A percentile compares a stretch with the other conserved stretches of the same genome.
phyloP scores from a whole-genome alignment of 495 filamentous ascomycete species.

The Podospora bellae-mahoneyi region DNA sequence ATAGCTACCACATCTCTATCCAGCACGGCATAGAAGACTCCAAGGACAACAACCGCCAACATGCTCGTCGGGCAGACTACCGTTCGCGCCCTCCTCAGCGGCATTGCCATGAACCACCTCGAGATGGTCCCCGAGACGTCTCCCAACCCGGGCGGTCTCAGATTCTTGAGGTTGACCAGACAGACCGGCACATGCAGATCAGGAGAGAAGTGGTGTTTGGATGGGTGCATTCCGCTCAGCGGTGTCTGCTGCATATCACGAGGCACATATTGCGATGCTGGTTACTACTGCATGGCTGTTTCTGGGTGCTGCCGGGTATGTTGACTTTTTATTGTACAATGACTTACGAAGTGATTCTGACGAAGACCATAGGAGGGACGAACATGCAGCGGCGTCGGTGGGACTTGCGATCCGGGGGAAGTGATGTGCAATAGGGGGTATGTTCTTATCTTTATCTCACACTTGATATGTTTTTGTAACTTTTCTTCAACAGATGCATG shows the following conservation, averaged over 20 bases:
- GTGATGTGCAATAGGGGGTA: slow-evolving; percentile 14
- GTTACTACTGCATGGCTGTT: slow-evolving; percentile 22
- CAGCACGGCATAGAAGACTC: neutral
- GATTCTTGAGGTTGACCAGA: neutral
- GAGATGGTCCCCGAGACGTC: neutral
- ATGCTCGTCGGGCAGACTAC: neutral
- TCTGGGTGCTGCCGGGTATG: slow-evolving; percentile 23
- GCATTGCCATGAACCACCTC: neutral
- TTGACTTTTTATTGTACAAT: neutral
- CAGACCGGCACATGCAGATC: neutral
- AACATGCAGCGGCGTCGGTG: slow-evolving; percentile 16
- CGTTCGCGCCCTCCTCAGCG: neutral
- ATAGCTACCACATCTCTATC: neutral
- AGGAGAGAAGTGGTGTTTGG: neutral
- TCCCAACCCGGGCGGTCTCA: neutral
- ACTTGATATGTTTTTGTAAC: no score
- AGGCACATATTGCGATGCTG: slow-evolving; percentile 20
- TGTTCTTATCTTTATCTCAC: neutral
- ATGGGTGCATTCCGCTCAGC: neutral
- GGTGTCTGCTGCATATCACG: neutral
- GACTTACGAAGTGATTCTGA: neutral
- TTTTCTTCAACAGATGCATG: slow-evolving; percentile 20
- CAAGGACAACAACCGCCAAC: neutral
- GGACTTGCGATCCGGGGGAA: slow-evolving; percentile 18
- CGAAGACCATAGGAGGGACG: slow-evolving; percentile 11